These are phyloP conservation scores for Podospora fimiseda DNA, from an alignment of 495 filamentous ascomycete genomes.

Conservation along the genomic window DNA sequence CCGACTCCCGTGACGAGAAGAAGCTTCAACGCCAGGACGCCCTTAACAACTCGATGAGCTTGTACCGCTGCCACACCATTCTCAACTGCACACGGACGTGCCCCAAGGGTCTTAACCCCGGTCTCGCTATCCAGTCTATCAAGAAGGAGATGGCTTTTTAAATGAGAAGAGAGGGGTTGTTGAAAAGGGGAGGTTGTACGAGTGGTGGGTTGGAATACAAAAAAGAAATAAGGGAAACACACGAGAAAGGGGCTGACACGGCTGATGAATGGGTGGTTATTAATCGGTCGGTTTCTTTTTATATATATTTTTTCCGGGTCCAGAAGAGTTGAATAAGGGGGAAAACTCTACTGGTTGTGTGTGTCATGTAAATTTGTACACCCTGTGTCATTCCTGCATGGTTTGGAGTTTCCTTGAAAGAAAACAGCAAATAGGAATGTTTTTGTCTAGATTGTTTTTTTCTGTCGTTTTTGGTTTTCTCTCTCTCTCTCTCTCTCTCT, in stretches of 20 bases:
- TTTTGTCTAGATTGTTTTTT: conserved; percentile 10
- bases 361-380: conserved; percentile 26
- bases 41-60: conserved; percentile 95
- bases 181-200: not conserved
- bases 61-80: conserved; percentile 99
- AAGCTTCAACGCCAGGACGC: conserved; percentile 79
- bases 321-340: too few species aligned
- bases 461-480: conserved; percentile 6
- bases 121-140: conserved; percentile 88
- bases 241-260: conserved; percentile 2
- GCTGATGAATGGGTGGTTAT: conserved; percentile 6
- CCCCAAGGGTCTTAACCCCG: conserved; percentile 97
- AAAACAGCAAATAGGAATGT: conserved; percentile 23
- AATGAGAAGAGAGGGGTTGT: conserved; percentile 4
- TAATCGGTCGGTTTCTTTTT: too few species aligned
- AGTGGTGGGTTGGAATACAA: not conserved
- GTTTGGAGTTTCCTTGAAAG: conserved; percentile 32
- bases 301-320: too few species aligned
- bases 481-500: too few species aligned
- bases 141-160: conserved; percentile 92
- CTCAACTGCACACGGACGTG: conserved; percentile 95
- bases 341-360: too few species aligned
- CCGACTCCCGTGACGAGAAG: conserved; percentile 85
- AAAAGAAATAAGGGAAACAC: not conserved
- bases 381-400: conserved; percentile 25